Evolutionary conservation across 805 yeast species (phyloP), one percentile per base, ranked within the genome.

Genomic region (Zygotorulaspora florentina): DNA sequence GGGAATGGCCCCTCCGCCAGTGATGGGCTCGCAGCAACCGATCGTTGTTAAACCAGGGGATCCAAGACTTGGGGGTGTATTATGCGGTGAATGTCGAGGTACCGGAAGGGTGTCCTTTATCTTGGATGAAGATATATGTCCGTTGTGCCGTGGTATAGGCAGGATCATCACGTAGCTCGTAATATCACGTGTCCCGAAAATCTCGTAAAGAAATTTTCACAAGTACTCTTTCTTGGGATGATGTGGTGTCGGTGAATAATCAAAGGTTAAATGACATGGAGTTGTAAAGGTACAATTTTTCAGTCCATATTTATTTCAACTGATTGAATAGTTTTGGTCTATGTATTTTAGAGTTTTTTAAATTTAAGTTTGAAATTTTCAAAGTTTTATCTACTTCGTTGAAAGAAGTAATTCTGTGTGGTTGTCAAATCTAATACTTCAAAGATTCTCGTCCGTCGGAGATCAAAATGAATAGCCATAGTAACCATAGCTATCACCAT

Each of bases 1-100:
- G 25, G 12, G 33, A 23, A 43, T 42, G 40, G 49, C 45, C 29
- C 56, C 41, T 35, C 60, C 57, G 30, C 59, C 49, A 40, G 68
- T 69, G 1, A 60, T 62, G 5, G 65, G 62, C 1, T 47, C 40
- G 25, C 39, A 39, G 30, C 55, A 38, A 15, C 64, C 62, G 4
- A 41, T 74, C 15, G 65, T 76, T 12, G 83, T 85, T 1, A 60
- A 57, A 16, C 93, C 95, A 0, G 95, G 95, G 2, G 95, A 87
- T 56, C 91, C 93, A 1, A 56, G 81, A 27, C 61, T 77, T 51
- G 95, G 96, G 1, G 95, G 96, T 0, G 62, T 72, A 0, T 53
- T 82, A 2, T 87, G 96, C 66, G 87, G 87, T 0, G 68, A 79
- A 41, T 87, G 95, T 56, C 58, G 83, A 45, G 93, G 93, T 1